Base-by-base conservation (phyloP, 2,329 filamentous ascomycete species). In the Dactylellina cionopaga region DNA sequence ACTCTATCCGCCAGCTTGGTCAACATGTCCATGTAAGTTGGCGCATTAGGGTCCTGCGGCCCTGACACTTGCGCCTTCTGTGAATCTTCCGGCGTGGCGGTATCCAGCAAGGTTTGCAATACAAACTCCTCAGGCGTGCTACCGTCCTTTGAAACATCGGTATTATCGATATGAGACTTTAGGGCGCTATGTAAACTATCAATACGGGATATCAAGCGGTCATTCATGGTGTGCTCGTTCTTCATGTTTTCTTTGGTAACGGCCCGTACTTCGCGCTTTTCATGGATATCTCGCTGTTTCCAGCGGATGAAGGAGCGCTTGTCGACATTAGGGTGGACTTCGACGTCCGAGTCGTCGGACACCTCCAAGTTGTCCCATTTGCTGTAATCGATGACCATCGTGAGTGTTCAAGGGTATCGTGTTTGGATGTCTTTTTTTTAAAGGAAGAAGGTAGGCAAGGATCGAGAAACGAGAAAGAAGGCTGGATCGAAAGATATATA, bases 271-370 rank as follows among this genome's bases (percentile, higher is more conserved):
- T 89, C 85, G 62, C 95, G 90, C 80, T 97, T 90, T 79, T 93
- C 88, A 81, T 99, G 95, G 78, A 99, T 99, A 82, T 99, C 93
- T 77, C 89, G 90, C 83, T 98, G 95, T 83, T 99, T 99, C 75
- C 95, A 96, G 76, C 94, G 92, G 80, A 99, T 99, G 82, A 99
- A 99, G 73, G 94, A 98, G 55, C 90, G 88, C 82, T 99, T 99
- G 83, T 99, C 95, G 80, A 99, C 95, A 80, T 99, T 99, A 72
- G 95, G 95, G 81, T 99, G 95, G 55, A 98, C 95, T 83, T 99
- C 95, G 78, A 99, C 89, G 79, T 99, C 95, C 55, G 92, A 97
- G 82, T 99, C 95, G 82, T 99, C 95, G 79, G 92, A 96, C 79
- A 99, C 89, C 88, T 99, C 95, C 79, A 99, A 87, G 70, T 75